Base-by-base conservation (phyloP, 1,284 basidiomycete genomes). In the Pseudozyma sp. region DNA sequence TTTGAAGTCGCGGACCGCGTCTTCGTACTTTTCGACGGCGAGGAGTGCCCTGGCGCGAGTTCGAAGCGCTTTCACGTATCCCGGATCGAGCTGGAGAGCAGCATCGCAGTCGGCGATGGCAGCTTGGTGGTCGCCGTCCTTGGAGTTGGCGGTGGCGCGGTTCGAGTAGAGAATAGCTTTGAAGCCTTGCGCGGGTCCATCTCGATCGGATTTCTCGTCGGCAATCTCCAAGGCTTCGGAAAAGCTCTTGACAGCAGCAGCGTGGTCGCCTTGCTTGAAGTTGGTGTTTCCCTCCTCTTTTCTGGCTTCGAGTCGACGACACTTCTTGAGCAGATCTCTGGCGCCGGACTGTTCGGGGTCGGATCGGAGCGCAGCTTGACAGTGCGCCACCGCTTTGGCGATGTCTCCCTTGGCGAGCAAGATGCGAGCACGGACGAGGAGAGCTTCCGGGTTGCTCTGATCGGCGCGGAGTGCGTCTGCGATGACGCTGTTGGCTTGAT, bases 251-350 rank as follows among this genome's bases (percentile, higher is more conserved):
- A 91, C 85, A 0, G 94, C 94, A 43, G 91, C 90, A 34, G 88
- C 77, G 35, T 90, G 85, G 62, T 87, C 87, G 1, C 88, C 88
- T 0, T 82, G 64, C 85, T 94, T 94, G 86, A 95, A 95, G 1
- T 89, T 87, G 0, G 84, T 81, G 78, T 95, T 95, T 0, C 93
- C 93, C 71, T 92, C 92, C 68, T 94, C 92, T 81, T 95, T 95
- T 49, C 92, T 85, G 54, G 89, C 86, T 73, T 95, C 92, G 13
- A 95, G 89, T 48, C 91, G 90, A 78, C 91, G 91, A 24, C 92
- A 88, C 16, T 92, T 89, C 81, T 90, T 91, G 55, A 94, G 87
- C 54, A 94, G 85, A 62, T 87, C 88, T 77, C 90, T 88, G 0
- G 93, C 93, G 8, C 87, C 87, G 51, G 88, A 88, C 77, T 92